Base-by-base conservation (phyloP, 2,329 filamentous ascomycete genomes). In the Davidsoniella australis region DNA sequence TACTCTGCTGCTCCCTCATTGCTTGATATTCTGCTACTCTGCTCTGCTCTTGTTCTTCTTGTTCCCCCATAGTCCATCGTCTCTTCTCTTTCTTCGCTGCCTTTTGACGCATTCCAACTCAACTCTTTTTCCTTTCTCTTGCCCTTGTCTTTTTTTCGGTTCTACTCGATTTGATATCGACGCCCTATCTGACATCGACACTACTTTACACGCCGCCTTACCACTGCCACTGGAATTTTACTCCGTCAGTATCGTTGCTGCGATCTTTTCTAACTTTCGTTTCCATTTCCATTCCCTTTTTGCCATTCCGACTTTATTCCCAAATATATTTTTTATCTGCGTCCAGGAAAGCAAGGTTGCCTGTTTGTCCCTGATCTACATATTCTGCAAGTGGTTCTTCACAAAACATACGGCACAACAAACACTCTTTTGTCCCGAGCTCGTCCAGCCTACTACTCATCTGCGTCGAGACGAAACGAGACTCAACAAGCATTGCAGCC, bases 141-240 rank as follows among this genome's bases (percentile, higher is more conserved):
- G 36, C 45, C 36, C 45, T 23, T 26, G 12, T 18, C 4, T 23
- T 40, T 23, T 43, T 51, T 45, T 26, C 12, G 43, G 29, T 24
- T 17, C 18, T 39, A 4, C 29, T 51, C 49, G 49, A 36, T 51
- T 51, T 51, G 49, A 51, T 20, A 51, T 51, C 49, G 39, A 51
- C 43, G 23, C 12, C 9, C 39, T 20, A 42, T 24, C 17, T 42
- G 29, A 20, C 36, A 41, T 38, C 36, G 16, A 10, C 16, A 12
- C 33, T 45, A n/a, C 24, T 33, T 45, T 36, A 16, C 10, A 39
- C 17, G 36, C 17, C 14, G 48, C 41, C 41, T 41, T 45, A 41
- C 41, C 18, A 24, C 41, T 40, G 41, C 41, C 18, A 17, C 41
- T 40, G 41, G 41, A 49, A 49, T 49, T 49, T 41, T 40, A 26